Percentiles rank a stretch among this genome's conserved stretches.
Conservation (phyloP, 1,284 basidiomycete genomes). For the Sanghuangporus weigelae region DNA sequence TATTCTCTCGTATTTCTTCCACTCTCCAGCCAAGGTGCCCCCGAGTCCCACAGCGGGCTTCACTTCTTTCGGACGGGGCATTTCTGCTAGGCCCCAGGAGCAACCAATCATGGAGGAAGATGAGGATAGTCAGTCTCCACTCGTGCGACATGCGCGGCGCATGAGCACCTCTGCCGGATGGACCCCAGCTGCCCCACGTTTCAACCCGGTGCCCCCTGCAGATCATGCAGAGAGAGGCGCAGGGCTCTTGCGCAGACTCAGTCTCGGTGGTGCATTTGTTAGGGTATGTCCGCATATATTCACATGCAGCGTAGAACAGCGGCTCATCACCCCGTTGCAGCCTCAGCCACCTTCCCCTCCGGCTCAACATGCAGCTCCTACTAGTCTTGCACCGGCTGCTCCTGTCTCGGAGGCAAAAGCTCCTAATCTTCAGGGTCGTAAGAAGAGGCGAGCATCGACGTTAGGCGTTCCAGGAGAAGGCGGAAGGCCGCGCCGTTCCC, state of each 20-base stretch:
- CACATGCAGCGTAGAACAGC: not conserved
- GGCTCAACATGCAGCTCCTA: not conserved
- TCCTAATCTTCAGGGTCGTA: conserved; percentile 29
- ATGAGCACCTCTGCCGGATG: conserved; percentile 40
- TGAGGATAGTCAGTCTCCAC: conserved; percentile 25
- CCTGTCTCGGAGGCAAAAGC: conserved; percentile 21
- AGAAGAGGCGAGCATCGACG: conserved; percentile 56
- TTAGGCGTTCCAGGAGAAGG: conserved; percentile 35
- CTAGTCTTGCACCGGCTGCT: conserved; percentile 18
- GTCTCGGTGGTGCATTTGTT: conserved; percentile 51
- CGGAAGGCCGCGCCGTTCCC: conserved; percentile 51
- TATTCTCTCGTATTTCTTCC: conserved; percentile 63
- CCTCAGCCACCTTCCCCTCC: conserved; percentile 11
- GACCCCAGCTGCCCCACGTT: conserved; percentile 42
- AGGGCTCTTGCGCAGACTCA: conserved; percentile 65
- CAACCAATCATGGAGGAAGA: conserved; percentile 32
- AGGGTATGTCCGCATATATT: conserved; percentile 41
- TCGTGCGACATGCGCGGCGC: conserved; percentile 27
- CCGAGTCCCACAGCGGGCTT: conserved; percentile 42
- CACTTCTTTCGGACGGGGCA: conserved; percentile 7
- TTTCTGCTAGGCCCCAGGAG: conserved; percentile 6
- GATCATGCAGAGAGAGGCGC: conserved; percentile 52
- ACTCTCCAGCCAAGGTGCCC: conserved; percentile 48
- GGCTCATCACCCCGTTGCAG: not conserved
- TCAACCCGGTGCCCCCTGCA: conserved; percentile 26